Percentiles rank a stretch among this genome's conserved stretches.
phyloP scores from a whole-genome alignment of 257 asterid genomes.

The Salvia splendens region DNA sequence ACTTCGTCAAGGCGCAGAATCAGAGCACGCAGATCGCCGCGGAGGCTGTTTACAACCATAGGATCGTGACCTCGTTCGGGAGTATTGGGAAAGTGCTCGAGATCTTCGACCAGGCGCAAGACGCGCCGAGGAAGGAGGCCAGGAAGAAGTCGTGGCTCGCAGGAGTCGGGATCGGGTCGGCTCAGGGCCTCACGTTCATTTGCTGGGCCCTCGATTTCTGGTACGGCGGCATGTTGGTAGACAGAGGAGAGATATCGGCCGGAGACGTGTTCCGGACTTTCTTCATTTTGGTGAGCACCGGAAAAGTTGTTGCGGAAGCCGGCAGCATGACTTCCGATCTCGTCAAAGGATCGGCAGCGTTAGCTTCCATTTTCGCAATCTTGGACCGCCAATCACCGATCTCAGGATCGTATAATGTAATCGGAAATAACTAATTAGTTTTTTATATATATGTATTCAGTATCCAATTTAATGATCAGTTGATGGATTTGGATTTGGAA shows the following conservation, averaged over 20 bases:
- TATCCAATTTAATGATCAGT: slow-evolving; percentile 14
- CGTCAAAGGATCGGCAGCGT: slow-evolving; percentile 79
- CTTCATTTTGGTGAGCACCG: slow-evolving; percentile 76
- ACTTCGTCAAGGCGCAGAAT: slow-evolving; percentile 70
- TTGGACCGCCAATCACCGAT: slow-evolving; percentile 68
- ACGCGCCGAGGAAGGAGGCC: slow-evolving; percentile 78
- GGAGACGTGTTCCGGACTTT: slow-evolving; percentile 80
- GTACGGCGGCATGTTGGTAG: slow-evolving; percentile 76
- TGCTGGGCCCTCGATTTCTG: slow-evolving; percentile 91
- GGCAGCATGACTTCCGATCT: slow-evolving; percentile 97
- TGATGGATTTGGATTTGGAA: background rate
- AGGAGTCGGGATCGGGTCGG: slow-evolving; percentile 85
- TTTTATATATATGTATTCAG: no score
- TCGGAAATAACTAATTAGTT: no score
- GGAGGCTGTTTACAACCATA: slow-evolving; percentile 77
- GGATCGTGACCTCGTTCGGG: slow-evolving; percentile 72
- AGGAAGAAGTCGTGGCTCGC: slow-evolving; percentile 76
- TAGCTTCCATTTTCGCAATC: slow-evolving; percentile 67
- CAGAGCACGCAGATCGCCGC: slow-evolving; percentile 76
- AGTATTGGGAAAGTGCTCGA: slow-evolving; percentile 57
- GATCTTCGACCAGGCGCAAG: slow-evolving; percentile 74
- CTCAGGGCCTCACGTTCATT: slow-evolving; percentile 81
- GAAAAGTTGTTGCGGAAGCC: slow-evolving; percentile 86
- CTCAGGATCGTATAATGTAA: slow-evolving; percentile 43
- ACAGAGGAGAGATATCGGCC: slow-evolving; percentile 66